Evolutionary conservation across 2,329 filamentous ascomycete species (phyloP), one percentile per base, ranked within the genome.

Genomic region (Neodidymelliopsis sp.): DNA sequence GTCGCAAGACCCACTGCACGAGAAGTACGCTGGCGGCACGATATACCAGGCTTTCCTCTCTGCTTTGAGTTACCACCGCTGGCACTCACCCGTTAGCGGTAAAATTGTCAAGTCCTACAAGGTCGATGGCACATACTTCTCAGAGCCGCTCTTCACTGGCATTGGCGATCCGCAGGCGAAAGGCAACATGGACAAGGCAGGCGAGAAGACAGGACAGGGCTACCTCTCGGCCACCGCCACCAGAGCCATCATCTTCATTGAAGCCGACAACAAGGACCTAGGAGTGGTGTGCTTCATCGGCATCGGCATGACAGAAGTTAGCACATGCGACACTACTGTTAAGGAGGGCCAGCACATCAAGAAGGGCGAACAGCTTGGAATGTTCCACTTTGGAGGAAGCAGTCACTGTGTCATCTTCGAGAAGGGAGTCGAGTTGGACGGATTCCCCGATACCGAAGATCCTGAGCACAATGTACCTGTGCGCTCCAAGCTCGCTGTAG

Each of bases 331-430:
- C 40, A 84, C 89, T 37, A 87, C 83, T 0, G 86, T 89, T 9
- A 78, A 78, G 59, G 81, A 85, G 63, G 87, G 86, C 0, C 79
- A 90, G 65, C 78, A 79, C 41, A 65, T 91, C 12, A 76, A 77
- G 41, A 91, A 90, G 76, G 89, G 89, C 1, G 82, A 90, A 4
- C 75, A 90, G 74, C 77, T 85, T 28, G 88, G 88, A 30, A 90
- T 90, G 87, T 91, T 91, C 71, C 88, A 91, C 65, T 91, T 87
- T 66, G 88, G 88, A n/a, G 88, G 89, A 0, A 86, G 82, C 6
- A 84, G 84, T 1, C 84, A 89, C 65, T 89, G 85, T 59, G 64
- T 91, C 58, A 63, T 91, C 2, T 90, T 91, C 73, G 72, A 82
- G 19, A 77, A 81, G 54, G 79, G 75, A 0, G 81, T 86, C 23